Percentiles rank a stretch among this genome's conserved stretches.
phyloP scores from a whole-genome alignment of 2,329 filamentous ascomycete species.

The Aquanectria penicillioides region DNA sequence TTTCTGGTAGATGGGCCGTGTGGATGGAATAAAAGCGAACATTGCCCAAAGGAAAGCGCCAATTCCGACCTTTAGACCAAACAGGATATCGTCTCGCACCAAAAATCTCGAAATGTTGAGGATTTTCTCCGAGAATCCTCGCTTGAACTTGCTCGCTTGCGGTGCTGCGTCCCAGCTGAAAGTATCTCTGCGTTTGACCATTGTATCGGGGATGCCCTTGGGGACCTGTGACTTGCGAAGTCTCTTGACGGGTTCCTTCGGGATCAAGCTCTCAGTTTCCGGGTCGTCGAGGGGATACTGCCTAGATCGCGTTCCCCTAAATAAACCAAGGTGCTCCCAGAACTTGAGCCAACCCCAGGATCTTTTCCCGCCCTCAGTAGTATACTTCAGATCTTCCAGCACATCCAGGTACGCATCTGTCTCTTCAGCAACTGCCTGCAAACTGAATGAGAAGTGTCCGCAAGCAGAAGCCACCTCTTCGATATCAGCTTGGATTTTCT shows the following conservation, averaged over 20 bases:
- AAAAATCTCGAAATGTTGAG: conserved; percentile 59
- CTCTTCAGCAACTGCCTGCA: conserved; percentile 91
- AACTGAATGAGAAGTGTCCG: conserved; percentile 92
- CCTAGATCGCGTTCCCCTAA: conserved; percentile 12
- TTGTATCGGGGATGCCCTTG: conserved; percentile 64
- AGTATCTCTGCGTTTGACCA: conserved; percentile 62
- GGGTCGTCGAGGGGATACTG: conserved; percentile 46
- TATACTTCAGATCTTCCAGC: conserved; percentile 84
- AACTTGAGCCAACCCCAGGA: conserved; percentile 90
- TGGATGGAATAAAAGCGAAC: conserved; percentile 84
- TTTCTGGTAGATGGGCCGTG: conserved; percentile 81
- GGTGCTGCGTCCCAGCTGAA: conserved; percentile 67
- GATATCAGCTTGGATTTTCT: conserved; percentile 88
- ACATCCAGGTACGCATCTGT: conserved; percentile 85
- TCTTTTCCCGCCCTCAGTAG: conserved; percentile 68
- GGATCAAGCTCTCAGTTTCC: conserved; percentile 55
- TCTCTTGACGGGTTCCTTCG: conserved; percentile 53
- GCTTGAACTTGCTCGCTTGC: conserved; percentile 55
- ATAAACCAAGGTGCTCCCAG: conserved; percentile 65
- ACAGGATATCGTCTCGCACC: conserved; percentile 69
- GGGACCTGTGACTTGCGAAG: conserved; percentile 65
- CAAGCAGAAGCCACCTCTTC: conserved; percentile 98
- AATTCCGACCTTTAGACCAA: conserved; percentile 92
- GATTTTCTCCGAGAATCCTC: conserved; percentile 56
- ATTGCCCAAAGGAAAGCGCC: conserved; percentile 90